phyloP scores from a whole-genome alignment of 1,139 yeast genomes.

The Geotrichum cucujoidarum region DNA sequence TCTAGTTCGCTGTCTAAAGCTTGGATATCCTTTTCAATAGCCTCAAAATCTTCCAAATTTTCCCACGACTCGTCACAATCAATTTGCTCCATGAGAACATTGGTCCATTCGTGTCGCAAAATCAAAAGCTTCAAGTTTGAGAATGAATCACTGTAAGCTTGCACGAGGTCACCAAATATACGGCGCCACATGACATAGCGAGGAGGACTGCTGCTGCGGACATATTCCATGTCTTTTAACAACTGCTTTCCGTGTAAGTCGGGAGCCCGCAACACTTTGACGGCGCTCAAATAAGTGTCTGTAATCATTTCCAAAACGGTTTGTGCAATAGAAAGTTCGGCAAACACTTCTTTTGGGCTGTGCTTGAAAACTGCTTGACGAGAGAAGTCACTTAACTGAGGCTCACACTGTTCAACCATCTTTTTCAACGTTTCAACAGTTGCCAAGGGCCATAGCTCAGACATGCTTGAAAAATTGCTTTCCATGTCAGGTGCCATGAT shows the following conservation, averaged over 20 bases:
- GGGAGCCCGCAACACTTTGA: constrained; percentile 19
- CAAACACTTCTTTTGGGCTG: neutral
- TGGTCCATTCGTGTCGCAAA: constrained; percentile 42
- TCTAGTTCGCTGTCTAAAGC: constrained; percentile 21
- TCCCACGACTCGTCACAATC: constrained; percentile 32
- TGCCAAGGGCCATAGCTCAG: constrained; percentile 28
- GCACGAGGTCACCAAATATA: constrained; percentile 12
- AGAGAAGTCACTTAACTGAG: constrained; percentile 18
- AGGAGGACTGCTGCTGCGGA: constrained; percentile 10
- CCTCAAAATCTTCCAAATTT: constrained; percentile 30
- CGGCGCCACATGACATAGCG: constrained; percentile 17
- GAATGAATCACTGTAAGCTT: neutral
- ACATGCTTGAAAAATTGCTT: constrained; percentile 20
- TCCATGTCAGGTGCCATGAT: constrained; percentile 36
- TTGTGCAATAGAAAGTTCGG: constrained; percentile 26
- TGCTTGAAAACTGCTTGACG: constrained; percentile 9
- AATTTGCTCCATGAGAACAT: constrained; percentile 39
- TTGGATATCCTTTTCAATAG: constrained; percentile 22
- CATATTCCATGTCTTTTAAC: constrained; percentile 17
- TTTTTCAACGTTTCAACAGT: constrained; percentile 25
- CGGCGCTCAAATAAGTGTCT: constrained; percentile 39
- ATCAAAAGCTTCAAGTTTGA: constrained; percentile 9
- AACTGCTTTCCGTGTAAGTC: constrained; percentile 17
- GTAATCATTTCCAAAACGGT: constrained; percentile 55
- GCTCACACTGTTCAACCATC: constrained; percentile 25